These are phyloP conservation scores for Pseudonitzschia multiseries DNA, from an alignment of 108 stramenopile species.

Conservation along the genomic window DNA sequence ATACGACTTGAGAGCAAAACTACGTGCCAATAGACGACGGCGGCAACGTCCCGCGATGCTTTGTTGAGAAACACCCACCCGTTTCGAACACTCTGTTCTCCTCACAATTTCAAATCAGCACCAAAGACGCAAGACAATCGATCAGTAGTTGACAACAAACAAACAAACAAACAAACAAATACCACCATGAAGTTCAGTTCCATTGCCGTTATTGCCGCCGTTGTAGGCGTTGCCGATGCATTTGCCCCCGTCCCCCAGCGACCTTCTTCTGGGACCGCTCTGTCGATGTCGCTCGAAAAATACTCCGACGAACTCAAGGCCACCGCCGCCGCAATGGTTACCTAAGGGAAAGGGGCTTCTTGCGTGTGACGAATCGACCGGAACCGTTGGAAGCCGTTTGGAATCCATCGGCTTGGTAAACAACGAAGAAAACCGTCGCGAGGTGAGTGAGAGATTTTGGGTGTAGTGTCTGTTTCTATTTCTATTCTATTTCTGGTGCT, in stretches of 20 bases:
- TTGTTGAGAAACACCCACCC: background rate
- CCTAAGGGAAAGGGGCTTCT: constrained; percentile 16
- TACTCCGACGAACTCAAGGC: constrained; percentile 17
- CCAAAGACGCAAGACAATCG: background rate
- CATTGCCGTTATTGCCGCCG: constrained; percentile 12
- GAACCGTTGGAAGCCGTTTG: constrained; percentile 18
- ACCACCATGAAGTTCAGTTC: constrained; percentile 6
- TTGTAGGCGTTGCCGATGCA: constrained; percentile 9
- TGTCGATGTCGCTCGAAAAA: constrained; percentile 17
- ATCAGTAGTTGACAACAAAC: background rate
- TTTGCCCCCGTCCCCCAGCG: constrained; percentile 9
- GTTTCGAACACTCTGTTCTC: background rate
- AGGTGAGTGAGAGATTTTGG: constrained; percentile 6
- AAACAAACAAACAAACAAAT: too few species aligned
- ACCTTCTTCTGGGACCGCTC: background rate
- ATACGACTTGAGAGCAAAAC: background rate
- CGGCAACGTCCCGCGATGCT: background rate
- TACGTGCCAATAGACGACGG: background rate
- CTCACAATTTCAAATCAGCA: constrained; percentile 1
- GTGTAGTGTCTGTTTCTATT: background rate
- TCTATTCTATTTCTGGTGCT: constrained; percentile 1
- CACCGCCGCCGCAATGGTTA: constrained; percentile 13
- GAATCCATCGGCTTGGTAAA: constrained; percentile 21
- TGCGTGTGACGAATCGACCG: constrained; percentile 19
- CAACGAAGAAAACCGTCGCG: constrained; percentile 20